A percentile compares a stretch with the other conserved stretches of the same genome.
phyloP scores from a whole-genome alignment of 2,329 filamentous ascomycete species.

The Pyricularia sp. region DNA sequence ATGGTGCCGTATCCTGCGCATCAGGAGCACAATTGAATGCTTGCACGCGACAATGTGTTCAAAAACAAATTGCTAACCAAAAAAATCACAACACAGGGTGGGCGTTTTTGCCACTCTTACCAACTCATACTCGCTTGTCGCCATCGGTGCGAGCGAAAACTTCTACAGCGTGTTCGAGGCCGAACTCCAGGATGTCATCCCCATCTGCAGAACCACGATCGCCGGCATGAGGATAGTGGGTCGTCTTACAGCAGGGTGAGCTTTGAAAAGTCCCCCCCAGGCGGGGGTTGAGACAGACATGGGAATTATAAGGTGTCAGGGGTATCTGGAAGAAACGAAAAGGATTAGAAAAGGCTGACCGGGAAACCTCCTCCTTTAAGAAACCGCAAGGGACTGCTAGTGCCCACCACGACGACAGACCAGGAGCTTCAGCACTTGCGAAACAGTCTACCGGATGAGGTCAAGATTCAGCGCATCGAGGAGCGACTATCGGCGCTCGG shows the following conservation, averaged over 20 bases:
- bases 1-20: neutral
- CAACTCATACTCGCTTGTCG: slow-evolving; percentile 92
- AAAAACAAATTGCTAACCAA: neutral
- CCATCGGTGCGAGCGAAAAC: slow-evolving; percentile 93
- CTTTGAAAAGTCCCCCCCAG: neutral
- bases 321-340: neutral
- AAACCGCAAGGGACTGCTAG: slow-evolving; percentile 93
- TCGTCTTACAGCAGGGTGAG: slow-evolving; percentile 82
- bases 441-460: slow-evolving; percentile 82
- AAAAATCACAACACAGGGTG: slow-evolving; percentile 48
- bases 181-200: slow-evolving; percentile 93
- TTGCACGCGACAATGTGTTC: neutral
- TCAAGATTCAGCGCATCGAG: slow-evolving; percentile 96
- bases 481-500: slow-evolving; percentile 91
- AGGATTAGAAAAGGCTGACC: neutral
- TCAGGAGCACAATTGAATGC: neutral
- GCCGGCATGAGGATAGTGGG: slow-evolving; percentile 94
- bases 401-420: slow-evolving; percentile 92
- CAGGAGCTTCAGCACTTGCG: slow-evolving; percentile 96
- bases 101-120: slow-evolving; percentile 96
- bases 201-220: slow-evolving; percentile 93
- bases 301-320: neutral
- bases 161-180: slow-evolving; percentile 99
- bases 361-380: slow-evolving; percentile 28
- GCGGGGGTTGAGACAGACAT: no score